These are phyloP conservation scores for Termitomyces sp. DNA, from an alignment of 768 basidiomycete genomes.

Conservation along the genomic window DNA sequence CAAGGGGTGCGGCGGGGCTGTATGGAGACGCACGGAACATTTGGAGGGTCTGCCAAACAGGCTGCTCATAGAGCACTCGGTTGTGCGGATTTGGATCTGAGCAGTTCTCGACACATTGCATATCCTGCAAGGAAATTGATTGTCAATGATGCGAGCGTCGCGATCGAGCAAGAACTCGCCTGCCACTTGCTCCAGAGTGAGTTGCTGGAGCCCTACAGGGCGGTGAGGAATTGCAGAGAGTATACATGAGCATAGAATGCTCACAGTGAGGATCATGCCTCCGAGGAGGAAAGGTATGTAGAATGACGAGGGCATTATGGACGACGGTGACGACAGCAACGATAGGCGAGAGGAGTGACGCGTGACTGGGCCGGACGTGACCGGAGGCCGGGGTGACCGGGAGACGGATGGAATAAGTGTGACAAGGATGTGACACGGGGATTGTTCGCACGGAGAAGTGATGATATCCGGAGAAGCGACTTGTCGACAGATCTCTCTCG, in stretches of 20 bases:
- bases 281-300: conserved; percentile 77
- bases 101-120: conserved; percentile 98
- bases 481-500: conserved; percentile 28
- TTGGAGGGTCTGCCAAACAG: conserved; percentile 88
- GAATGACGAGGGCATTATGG: conserved; percentile 58
- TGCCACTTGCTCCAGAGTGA: conserved; percentile 84
- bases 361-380: conserved; percentile 11
- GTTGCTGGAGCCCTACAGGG: conserved; percentile 64
- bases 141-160: conserved; percentile 1
- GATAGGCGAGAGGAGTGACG: conserved; percentile 1
- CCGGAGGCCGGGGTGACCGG: conserved; percentile 11
- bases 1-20: conserved; percentile 13
- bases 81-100: conserved; percentile 49
- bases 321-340: background rate
- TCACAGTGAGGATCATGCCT: conserved; percentile 89
- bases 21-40: conserved; percentile 68
- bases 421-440: conserved; percentile 17
- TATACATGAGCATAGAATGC: conserved; percentile 9
- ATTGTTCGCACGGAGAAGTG: conserved; percentile 23
- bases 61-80: conserved; percentile 85
- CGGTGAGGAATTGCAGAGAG: background rate
- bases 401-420: background rate
- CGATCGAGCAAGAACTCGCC: conserved; percentile 29
- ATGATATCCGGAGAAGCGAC: conserved; percentile 27
- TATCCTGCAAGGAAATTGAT: conserved; percentile 49